These are phyloP conservation scores for Trichophyton schoenleinii DNA, from an alignment of 2,329 filamentous ascomycete species.

Conservation along the genomic window DNA sequence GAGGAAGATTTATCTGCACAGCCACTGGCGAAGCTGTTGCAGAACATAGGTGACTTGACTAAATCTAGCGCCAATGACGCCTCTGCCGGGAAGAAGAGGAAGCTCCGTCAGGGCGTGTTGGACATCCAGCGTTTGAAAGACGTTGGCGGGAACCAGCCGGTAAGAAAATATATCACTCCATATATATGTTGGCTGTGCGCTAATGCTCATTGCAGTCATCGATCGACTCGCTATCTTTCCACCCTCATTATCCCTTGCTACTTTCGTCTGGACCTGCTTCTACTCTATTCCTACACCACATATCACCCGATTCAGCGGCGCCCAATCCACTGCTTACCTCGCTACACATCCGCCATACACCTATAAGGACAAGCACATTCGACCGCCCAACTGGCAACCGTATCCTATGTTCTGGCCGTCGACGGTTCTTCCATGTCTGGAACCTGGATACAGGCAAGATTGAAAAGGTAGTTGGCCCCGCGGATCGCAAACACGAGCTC, in stretches of 20 bases:
- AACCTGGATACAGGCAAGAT: conserved; percentile 69
- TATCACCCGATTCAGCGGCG: conserved; percentile 61
- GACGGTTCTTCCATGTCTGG: conserved; percentile 91
- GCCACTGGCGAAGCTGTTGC: conserved; percentile 68
- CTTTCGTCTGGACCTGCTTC: conserved; percentile 79
- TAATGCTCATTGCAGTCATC: conserved; percentile 39
- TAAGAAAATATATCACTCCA: conserved; percentile 17
- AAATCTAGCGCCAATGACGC: conserved; percentile 36
- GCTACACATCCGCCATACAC: conserved; percentile 70
- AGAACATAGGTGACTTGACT: conserved; percentile 57
- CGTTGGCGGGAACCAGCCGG: conserved; percentile 62
- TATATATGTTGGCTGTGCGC: not conserved
- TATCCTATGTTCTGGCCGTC: conserved; percentile 77
- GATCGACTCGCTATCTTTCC: conserved; percentile 75
- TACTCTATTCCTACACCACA: conserved; percentile 77
- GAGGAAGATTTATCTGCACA: conserved; percentile 54
- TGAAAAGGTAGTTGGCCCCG: conserved; percentile 66
- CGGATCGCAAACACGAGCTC: conserved; percentile 61
- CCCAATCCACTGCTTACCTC: conserved; percentile 86
- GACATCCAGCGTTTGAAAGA: conserved; percentile 85
- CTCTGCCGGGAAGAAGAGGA: conserved; percentile 49
- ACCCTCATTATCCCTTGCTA: conserved; percentile 75
- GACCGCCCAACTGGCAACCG: conserved; percentile 58
- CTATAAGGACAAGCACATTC: conserved; percentile 76
- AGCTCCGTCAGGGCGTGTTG: conserved; percentile 72